phyloP scores from a whole-genome alignment of 1,284 basidiomycete genomes.

The Trametes versicolor region DNA sequence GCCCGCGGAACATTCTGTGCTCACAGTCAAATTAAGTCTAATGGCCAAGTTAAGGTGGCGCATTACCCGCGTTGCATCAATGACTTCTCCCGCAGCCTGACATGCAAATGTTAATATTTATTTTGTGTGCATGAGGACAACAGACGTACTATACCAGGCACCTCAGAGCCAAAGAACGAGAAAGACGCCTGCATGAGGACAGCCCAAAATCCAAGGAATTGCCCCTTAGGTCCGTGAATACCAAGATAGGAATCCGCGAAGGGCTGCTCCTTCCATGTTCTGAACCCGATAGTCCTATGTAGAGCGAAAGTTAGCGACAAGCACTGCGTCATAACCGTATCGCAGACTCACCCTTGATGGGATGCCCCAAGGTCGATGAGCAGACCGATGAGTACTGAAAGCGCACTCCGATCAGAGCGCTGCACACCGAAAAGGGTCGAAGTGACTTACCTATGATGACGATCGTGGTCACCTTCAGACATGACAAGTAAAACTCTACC shows the following conservation, averaged over 20 bases:
- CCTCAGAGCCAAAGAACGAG: constrained; percentile 46
- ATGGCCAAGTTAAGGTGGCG: not conserved
- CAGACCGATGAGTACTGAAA: constrained; percentile 43
- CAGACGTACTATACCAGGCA: constrained; percentile 43
- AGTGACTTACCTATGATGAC: constrained; percentile 44
- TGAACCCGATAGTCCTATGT: constrained; percentile 36
- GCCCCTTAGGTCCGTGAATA: constrained; percentile 46
- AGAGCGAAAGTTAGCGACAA: not conserved
- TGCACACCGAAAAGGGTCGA: not conserved
- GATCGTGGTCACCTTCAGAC: constrained; percentile 50
- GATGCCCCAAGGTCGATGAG: constrained; percentile 45
- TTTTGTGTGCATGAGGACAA: too few species aligned
- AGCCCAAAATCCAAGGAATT: constrained; percentile 60
- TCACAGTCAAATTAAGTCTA: not conserved
- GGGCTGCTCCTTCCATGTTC: constrained; percentile 30
- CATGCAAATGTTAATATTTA: not conserved
- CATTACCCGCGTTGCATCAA: constrained; percentile 43
- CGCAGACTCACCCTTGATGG: constrained; percentile 26
- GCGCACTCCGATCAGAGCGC: not conserved
- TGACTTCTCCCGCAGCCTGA: constrained; percentile 49
- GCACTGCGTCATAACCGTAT: not conserved
- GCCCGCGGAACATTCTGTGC: constrained; percentile 51
- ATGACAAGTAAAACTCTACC: constrained; percentile 51
- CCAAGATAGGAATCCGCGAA: constrained; percentile 39
- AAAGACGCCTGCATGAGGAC: constrained; percentile 51